Evolutionary conservation across 768 basidiomycete species (phyloP), one percentile per base, ranked within the genome.

Genomic region (Mrakia frigida): DNA sequence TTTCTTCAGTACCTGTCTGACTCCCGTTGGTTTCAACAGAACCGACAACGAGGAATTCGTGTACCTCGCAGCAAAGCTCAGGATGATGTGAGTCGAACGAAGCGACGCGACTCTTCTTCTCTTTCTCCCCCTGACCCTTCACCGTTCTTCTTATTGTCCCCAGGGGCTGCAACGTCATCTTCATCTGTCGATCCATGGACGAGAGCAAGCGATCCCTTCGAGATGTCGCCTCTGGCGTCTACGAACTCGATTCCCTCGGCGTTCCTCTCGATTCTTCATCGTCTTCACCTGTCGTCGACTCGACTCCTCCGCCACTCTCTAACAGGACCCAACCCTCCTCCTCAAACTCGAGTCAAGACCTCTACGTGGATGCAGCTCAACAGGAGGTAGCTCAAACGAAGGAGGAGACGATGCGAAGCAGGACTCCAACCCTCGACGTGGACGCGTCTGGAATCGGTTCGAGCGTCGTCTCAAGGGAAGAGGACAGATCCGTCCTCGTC

Each of bases 151-250:
- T 35, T 13, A n/a, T 25, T 6, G 0, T 39, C 10, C 5, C 13
- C 65, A 68, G 37, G 18, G 65, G 37, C 65, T 68, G 65, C 39
- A 68, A 68, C 35, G 65, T 68, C 39, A 39, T 68, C 65, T 25
- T 68, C 39, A 39, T 68, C 21, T 35, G 35, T 39, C 37, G 35
- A 25, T 25, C 21, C 39, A n/a, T 37, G 14, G 35, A 23, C 23
- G 6, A 68, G 65, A 41, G 65, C 14, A 68, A 68, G 65, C 65
- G 31, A 18, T 18, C 23, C 37, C 35, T 68, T n/a, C 65, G 65
- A 18, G 65, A 23, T 21, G 16, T 16, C 21, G 56, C 56, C 13
- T 56, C 56, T 5, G 56, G 25, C 0, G 56, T 56, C 56, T 56
- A 56, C 56, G 56, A 56, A 11, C 56, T 56, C 25, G 56, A 56